These are phyloP conservation scores for Auxenochlorella pyrenoidosa DNA, from an alignment of 139 green algal genomes.

Conservation along the genomic window DNA sequence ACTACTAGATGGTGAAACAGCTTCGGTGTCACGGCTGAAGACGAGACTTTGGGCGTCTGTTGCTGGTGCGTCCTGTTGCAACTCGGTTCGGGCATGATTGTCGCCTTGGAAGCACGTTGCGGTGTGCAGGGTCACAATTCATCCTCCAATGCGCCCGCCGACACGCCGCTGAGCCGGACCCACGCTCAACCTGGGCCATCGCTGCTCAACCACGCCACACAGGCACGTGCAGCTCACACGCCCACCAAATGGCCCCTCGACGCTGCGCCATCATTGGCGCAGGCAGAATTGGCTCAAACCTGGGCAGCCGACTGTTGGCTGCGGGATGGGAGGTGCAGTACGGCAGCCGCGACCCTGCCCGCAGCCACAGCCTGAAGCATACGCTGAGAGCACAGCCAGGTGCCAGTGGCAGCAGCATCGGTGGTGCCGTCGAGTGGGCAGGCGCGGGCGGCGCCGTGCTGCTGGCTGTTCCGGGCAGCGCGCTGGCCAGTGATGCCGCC, in stretches of 20 bases:
- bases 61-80: too few species aligned
- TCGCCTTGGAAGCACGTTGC: too few species aligned
- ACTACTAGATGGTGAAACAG: too few species aligned
- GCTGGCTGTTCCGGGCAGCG: not conserved
- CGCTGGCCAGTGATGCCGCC: not conserved
- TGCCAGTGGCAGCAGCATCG: not conserved
- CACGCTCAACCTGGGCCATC: too few species aligned
- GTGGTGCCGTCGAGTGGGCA: not conserved
- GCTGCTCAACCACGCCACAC: not conserved
- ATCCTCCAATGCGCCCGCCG: too few species aligned
- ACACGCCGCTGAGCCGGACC: too few species aligned
- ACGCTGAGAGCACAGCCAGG: not conserved
- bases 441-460: not conserved
- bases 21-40: too few species aligned
- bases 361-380: not conserved
- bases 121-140: too few species aligned
- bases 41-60: too few species aligned
- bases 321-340: not conserved
- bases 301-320: conserved; percentile 15
- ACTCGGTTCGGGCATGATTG: too few species aligned
- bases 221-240: too few species aligned
- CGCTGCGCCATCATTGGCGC: conserved; percentile 33
- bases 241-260: not conserved
- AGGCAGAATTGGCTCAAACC: conserved; percentile 25
- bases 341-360: not conserved